phyloP scores from a whole-genome alignment of 108 stramenopile species.

The Chaetoceros tenuissimus region DNA sequence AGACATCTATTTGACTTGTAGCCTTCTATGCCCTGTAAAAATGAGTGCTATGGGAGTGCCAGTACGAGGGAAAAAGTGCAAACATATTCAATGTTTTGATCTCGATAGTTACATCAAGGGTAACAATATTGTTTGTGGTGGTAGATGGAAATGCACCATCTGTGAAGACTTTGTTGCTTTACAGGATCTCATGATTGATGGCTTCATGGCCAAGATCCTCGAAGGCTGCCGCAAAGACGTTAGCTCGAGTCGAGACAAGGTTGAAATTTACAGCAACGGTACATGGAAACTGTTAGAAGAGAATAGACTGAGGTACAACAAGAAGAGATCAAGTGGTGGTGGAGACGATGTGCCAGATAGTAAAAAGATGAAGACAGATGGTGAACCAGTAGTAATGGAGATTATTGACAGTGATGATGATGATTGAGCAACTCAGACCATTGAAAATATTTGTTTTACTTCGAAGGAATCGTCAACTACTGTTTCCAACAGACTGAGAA shows the following conservation, averaged over 20 bases:
- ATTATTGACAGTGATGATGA: not conserved
- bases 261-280: constrained; percentile 24
- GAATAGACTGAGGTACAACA: constrained; percentile 26
- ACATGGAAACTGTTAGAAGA: constrained; percentile 34
- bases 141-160: constrained; percentile 59
- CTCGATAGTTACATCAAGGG: constrained; percentile 38
- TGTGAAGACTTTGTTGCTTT: constrained; percentile 33
- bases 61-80: constrained; percentile 44
- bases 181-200: constrained; percentile 28
- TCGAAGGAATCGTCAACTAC: no score
- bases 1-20: not conserved
- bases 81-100: constrained; percentile 65
- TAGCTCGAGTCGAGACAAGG: constrained; percentile 21
- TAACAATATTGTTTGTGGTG: constrained; percentile 43
- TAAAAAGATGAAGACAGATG: not conserved
- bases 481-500: no score
- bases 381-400: not conserved
- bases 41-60: constrained; percentile 46
- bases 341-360: not conserved
- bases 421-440: no score
- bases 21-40: not conserved
- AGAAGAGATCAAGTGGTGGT: not conserved
- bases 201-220: constrained; percentile 26
- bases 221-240: constrained; percentile 14
- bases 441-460: no score